Conservation (phyloP, 306 rosid species). For the Prunus salicina region DNA sequence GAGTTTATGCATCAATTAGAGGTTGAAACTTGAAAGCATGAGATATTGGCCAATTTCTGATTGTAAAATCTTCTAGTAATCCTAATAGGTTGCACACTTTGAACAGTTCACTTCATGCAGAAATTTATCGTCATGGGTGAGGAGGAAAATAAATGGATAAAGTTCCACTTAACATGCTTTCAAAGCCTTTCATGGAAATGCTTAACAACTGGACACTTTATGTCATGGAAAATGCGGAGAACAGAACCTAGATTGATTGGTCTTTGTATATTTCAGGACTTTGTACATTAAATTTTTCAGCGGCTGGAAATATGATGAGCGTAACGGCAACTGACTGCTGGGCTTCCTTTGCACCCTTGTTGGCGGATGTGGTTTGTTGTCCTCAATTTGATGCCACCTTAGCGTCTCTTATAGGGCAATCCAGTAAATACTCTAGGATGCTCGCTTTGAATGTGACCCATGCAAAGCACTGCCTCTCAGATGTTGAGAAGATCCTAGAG, state of each 20-base stretch:
- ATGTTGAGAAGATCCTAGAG: slow-evolving; percentile 48
- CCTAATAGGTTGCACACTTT: not conserved
- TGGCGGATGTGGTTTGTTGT: slow-evolving; percentile 68
- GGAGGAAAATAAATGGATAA: not conserved
- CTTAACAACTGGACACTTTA: not conserved
- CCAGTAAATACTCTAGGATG: slow-evolving; percentile 54
- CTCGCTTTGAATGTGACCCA: slow-evolving; percentile 52
- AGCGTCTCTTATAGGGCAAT: slow-evolving; percentile 51
- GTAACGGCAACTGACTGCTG: slow-evolving; percentile 59
- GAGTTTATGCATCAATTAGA: not conserved
- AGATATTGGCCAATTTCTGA: not conserved
- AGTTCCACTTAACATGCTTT: not conserved
- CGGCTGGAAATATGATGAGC: slow-evolving; percentile 34
- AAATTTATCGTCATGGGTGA: not conserved
- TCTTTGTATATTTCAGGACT: slow-evolving; percentile 39
- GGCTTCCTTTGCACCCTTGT: slow-evolving; percentile 65
- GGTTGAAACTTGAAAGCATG: not conserved
- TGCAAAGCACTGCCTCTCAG: slow-evolving; percentile 62
- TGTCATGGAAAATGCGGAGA: not conserved
- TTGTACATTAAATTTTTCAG: slow-evolving; percentile 48
- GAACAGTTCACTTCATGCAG: not conserved
- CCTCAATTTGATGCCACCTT: slow-evolving; percentile 61
- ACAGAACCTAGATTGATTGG: not conserved
- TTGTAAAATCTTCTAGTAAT: not conserved
- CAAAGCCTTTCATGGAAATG: not conserved